Base-by-base conservation (phyloP, 1,284 basidiomycete genomes). In the Thecaphora thlaspeos region DNA sequence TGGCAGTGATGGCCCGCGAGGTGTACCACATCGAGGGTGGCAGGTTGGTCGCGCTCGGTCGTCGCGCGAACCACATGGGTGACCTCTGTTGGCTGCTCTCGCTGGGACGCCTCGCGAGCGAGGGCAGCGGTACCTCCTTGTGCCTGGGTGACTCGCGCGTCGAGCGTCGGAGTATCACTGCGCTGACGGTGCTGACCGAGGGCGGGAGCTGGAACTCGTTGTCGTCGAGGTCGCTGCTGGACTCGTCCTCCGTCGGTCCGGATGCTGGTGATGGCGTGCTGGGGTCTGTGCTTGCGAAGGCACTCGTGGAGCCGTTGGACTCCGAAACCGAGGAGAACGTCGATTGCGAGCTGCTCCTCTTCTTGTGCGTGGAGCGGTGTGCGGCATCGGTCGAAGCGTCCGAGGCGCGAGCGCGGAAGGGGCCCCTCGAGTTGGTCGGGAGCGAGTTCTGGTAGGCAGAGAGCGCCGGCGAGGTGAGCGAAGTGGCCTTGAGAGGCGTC, bases 301-400 rank as follows among this genome's bases (percentile, higher is more conserved):
- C 60, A 47, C 61, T 65, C n/a, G 56, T 48, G 49, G 54, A 57
- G 12, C 37, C 62, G 28, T 54, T 54, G 21, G 64, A 67, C n/a
- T 68, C 68, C n/a, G 68, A 69, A 48, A 64, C 54, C 36, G 68
- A 71, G n/a, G 66, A 69, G 48, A 65, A 69, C 45, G 68, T 71
- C 43, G 65, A 68, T n/a, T 67, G 65, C 18, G 68, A 70, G 50
- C 66, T 69, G 53, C 68, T 69, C 39, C 68, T 49, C 50, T 56
- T 61, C 50, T 65, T 60, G 48, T 49, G 50, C 21, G 18, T 23
- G 30, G 39, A 26, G 10, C 8, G 17, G 34, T 19, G 47, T 19
- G 28, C 43, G 14, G 24, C 50, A 18, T 53, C 51, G 40, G 40
- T 54, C 26, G 51, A 56, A 10, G 51, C 38, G 17, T 41, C 43